These are phyloP conservation scores for Teratosphaeriaceae sp. DNA, from an alignment of 2,329 filamentous ascomycete species.

Conservation along the genomic window DNA sequence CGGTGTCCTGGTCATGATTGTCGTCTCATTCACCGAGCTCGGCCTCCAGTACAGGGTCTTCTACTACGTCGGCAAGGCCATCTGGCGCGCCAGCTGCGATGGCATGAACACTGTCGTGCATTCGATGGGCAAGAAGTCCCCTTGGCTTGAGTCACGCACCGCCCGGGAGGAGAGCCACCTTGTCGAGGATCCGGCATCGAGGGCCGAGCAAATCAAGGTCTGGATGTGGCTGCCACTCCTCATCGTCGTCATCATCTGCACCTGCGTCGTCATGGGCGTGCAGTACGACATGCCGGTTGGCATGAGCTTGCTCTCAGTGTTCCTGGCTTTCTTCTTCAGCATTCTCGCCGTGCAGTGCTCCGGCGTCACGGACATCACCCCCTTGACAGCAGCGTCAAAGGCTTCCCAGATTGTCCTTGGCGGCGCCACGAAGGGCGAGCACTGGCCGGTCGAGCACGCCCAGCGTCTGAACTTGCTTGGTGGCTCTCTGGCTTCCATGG, in stretches of 20 bases:
- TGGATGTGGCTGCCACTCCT: constrained; percentile 50
- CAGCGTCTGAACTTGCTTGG: constrained; percentile 61
- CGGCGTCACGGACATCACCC: constrained; percentile 50
- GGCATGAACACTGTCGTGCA: constrained; percentile 35
- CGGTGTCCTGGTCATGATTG: constrained; percentile 45
- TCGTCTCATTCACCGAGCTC: constrained; percentile 41
- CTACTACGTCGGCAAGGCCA: constrained; percentile 42
- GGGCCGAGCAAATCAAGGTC: constrained; percentile 43
- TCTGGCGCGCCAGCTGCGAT: constrained; percentile 41
- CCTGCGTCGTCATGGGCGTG: constrained; percentile 43
- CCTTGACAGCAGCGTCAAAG: constrained; percentile 60
- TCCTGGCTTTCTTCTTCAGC: constrained; percentile 55
- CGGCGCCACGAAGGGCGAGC: constrained; percentile 52
- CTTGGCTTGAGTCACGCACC: constrained; percentile 38
- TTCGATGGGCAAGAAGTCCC: constrained; percentile 37
- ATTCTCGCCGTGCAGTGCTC: constrained; percentile 56
- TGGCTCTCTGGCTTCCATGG: constrained; percentile 41
- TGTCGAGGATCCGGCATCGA: constrained; percentile 45
- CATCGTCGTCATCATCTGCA: constrained; percentile 41
- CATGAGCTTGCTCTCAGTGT: constrained; percentile 49
- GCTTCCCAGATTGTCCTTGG: constrained; percentile 63
- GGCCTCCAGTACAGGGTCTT: constrained; percentile 33
- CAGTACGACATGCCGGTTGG: constrained; percentile 53
- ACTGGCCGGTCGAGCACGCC: constrained; percentile 44
- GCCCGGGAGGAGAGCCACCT: constrained; percentile 33